Base-by-base conservation (phyloP, 495 filamentous ascomycete genomes). In the Hypoxylon lienhwacheense region DNA sequence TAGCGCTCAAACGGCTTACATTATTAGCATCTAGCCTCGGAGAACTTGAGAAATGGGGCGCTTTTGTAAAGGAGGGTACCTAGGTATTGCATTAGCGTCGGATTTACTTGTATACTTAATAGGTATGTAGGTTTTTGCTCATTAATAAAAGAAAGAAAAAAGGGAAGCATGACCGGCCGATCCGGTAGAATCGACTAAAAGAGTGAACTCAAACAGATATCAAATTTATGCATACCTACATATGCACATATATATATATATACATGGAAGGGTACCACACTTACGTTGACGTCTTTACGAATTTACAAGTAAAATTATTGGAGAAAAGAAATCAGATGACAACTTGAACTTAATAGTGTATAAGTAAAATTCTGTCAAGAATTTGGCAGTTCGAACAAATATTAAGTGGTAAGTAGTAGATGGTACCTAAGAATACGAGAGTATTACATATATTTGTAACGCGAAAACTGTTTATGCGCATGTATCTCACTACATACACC, bases 301-400 rank as follows among this genome's bases (percentile, higher is more conserved):
- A 15, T 5, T 14, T 11, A 16, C 8, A 39, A 21, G 11, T 4
- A 21, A 15, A 12, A 24, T 31, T 6, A 40, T 35, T 42, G 28
- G 20, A 12, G 12, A 12, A 35, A 20, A 12, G 15, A 43, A 12
- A 53, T 54, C 44, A 28, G 55, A 59, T 53, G 55, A 54, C 55
- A 59, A 53, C 37, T 45, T 17, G 7, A 36, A 59, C 33, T 49
- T 12, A 25, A 24, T 12, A 24, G 35, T 32, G 40, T 19, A 15
- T 16, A 43, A 14, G 7, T 43, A 49, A 47, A 37, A 53, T 53
- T 45, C 49, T 53, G 55, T 53, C 55, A 59, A 59, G 36, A 25
- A 20, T 43, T 17, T 53, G n/a, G 24, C 40, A 46, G 40, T 25
- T 25, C 26, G 25, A 34, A 29, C 4, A 5, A 28, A 36, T 35